A percentile compares a stretch with the other conserved stretches of the same genome.
These are phyloP conservation scores for Sporothrix mexicana DNA, from an alignment of 2,329 filamentous ascomycete species.

Conservation along the genomic window DNA sequence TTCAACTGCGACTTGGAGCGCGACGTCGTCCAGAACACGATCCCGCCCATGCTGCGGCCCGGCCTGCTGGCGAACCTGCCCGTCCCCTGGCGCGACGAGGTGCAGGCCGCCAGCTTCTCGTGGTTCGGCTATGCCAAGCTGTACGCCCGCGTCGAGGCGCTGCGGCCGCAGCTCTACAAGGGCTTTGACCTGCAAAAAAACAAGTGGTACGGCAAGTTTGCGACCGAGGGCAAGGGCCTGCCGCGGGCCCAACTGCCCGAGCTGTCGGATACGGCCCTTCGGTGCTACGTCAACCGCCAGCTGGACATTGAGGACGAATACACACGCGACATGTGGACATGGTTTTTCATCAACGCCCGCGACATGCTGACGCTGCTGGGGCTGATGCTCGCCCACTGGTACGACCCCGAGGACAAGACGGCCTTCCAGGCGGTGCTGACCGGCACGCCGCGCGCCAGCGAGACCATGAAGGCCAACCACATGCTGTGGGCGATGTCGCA, in stretches of 20 bases:
- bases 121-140: conserved; percentile 10
- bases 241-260: not conserved
- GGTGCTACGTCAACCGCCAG: conserved; percentile 8
- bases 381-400: not conserved
- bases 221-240: not conserved
- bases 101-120: not conserved
- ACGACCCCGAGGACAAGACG: conserved; percentile 1
- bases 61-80: not conserved
- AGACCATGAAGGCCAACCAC: conserved; percentile 21
- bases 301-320: conserved; percentile 9
- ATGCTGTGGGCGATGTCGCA: conserved; percentile 12
- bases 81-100: not conserved
- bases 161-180: conserved; percentile 7
- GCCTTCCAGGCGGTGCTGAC: not conserved
- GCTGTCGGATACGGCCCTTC: not conserved
- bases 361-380: not conserved
- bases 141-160: conserved; percentile 1
- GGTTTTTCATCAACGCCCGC: conserved; percentile 13
- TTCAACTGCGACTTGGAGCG: conserved; percentile 2
- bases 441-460: not conserved
- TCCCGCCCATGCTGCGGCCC: not conserved
- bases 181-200: conserved; percentile 8
- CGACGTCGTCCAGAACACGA: not conserved
- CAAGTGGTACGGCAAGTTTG: conserved; percentile 21
- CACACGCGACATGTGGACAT: conserved; percentile 9